These are phyloP conservation scores for Dothistroma pini DNA, from an alignment of 2,329 filamentous ascomycete genomes.

Conservation along the genomic window DNA sequence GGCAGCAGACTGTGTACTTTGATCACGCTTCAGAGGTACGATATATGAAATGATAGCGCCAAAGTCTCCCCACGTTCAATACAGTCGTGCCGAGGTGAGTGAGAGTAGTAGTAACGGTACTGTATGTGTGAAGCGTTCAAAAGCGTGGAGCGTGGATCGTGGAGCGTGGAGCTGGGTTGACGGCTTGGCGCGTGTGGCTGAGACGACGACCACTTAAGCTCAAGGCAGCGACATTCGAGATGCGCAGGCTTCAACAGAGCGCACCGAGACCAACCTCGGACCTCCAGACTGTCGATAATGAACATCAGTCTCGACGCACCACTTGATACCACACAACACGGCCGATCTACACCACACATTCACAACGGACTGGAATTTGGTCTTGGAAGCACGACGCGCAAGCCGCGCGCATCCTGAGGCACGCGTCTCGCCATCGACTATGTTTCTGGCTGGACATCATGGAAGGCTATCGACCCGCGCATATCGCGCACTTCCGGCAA, in stretches of 20 bases:
- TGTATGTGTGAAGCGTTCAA: not conserved
- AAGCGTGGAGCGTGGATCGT: too few relatives aligned
- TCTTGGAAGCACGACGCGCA: not conserved
- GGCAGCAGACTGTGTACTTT: not conserved
- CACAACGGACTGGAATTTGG: not conserved
- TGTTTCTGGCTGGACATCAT: constrained; percentile 8
- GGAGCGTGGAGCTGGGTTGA: too few relatives aligned
- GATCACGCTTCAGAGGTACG: not conserved
- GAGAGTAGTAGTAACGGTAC: not conserved
- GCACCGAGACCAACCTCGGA: not conserved
- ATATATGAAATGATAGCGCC: not conserved
- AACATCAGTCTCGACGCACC: not conserved
- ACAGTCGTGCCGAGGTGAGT: not conserved
- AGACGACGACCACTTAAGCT: not conserved
- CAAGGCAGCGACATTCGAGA: constrained; percentile 14
- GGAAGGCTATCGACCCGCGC: constrained; percentile 14
- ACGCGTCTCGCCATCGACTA: not conserved
- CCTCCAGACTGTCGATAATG: not conserved
- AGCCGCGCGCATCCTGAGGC: constrained; percentile 1
- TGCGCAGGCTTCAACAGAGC: constrained; percentile 9
- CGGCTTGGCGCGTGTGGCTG: constrained; percentile 3
- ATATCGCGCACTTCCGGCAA: constrained; percentile 19
- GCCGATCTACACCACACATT: not conserved
- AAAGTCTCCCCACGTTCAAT: not conserved
- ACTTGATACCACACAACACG: not conserved